phyloP scores from a whole-genome alignment of 148 eudicot genomes.

The Amaranthus cruentus region DNA sequence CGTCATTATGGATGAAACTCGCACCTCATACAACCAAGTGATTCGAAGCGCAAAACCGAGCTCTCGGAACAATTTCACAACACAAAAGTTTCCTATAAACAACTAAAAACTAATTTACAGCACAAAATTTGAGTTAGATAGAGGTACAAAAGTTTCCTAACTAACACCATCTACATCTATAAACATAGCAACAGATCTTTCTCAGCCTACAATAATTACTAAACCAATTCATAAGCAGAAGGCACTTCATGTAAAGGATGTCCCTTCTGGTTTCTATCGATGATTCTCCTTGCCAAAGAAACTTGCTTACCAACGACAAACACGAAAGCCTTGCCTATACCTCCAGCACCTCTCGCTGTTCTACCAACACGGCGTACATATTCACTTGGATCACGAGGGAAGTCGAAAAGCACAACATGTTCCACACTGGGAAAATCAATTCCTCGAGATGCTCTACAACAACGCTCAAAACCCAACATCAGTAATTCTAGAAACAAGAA shows the following conservation, averaged over 20 bases:
- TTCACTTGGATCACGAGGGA: conserved; percentile 96
- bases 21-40: background rate
- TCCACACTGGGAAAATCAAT: conserved; percentile 81
- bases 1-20: too few relatives aligned
- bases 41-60: background rate
- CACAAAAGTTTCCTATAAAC: background rate
- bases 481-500: background rate
- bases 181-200: background rate
- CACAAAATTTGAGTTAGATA: background rate
- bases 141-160: background rate
- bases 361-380: conserved; percentile 95
- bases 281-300: conserved; percentile 74
- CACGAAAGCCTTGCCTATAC: conserved; percentile 78
- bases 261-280: conserved; percentile 82
- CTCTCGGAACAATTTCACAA: too few relatives aligned
- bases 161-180: background rate
- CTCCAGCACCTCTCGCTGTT: conserved; percentile 95
- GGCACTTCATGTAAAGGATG: conserved; percentile 97
- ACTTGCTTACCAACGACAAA: conserved; percentile 97
- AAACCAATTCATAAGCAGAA: conserved; percentile 34
- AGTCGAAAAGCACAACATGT: conserved; percentile 87
- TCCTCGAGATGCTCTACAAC: conserved; percentile 86
- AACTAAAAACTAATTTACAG: background rate
- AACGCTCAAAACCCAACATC: conserved; percentile 10
- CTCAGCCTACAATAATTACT: conserved; percentile 6